These are phyloP conservation scores for Diaporthe capsici DNA, from an alignment of 2,329 filamentous ascomycete species.

Conservation along the genomic window DNA sequence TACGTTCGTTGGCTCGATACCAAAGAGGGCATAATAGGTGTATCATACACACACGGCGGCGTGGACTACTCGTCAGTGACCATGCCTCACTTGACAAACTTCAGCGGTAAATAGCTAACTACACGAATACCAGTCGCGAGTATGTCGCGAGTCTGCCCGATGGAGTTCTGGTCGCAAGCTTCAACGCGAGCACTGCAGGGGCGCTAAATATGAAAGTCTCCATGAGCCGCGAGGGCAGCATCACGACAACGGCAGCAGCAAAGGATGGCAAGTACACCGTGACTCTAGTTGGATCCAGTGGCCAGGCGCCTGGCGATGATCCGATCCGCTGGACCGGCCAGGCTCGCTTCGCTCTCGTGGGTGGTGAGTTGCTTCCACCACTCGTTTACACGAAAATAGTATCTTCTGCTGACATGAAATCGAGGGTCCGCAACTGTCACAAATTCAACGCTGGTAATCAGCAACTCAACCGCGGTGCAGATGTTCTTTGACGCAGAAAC, in stretches of 20 bases:
- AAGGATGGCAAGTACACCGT: background rate
- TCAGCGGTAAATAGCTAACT: background rate
- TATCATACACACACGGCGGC: constrained; percentile 3
- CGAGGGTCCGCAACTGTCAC: background rate
- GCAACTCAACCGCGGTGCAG: background rate
- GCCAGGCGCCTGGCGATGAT: background rate
- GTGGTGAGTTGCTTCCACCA: background rate
- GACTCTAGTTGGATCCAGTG: constrained; percentile 1
- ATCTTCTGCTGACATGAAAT: background rate
- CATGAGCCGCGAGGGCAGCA: constrained; percentile 15
- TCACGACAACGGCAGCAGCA: background rate
- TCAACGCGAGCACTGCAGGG: constrained; percentile 11
- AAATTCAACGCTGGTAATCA: constrained; percentile 1
- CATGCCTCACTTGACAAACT: no score
- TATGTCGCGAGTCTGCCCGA: constrained; percentile 12
- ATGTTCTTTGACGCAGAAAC: constrained; percentile 19
- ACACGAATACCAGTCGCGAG: background rate
- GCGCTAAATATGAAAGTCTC: background rate
- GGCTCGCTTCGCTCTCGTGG: constrained; percentile 4
- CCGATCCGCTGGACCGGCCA: constrained; percentile 20
- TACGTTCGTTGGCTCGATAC: constrained; percentile 19
- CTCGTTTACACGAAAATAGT: no score
- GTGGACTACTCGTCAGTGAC: background rate
- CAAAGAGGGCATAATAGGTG: constrained; percentile 5
- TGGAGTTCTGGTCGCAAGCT: background rate